A percentile compares a stretch with the other conserved stretches of the same genome.
phyloP scores from a whole-genome alignment of 305 asterid species.

The Fraxinus latifolia region DNA sequence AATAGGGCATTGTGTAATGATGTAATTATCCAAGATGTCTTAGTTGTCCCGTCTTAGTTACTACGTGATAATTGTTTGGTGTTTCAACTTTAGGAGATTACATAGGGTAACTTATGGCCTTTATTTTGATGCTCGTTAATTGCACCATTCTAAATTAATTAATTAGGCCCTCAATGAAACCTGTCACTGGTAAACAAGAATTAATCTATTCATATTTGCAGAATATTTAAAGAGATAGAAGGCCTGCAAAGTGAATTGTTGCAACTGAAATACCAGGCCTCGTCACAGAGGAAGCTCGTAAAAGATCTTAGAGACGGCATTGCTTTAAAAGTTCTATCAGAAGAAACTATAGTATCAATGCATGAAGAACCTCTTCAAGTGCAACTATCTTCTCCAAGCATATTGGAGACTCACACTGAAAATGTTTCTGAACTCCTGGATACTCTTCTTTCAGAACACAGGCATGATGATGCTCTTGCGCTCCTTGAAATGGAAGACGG shows the following conservation, averaged over 20 bases:
- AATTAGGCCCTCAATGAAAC: not conserved
- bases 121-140: not conserved
- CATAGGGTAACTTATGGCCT: not conserved
- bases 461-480: slow-evolving; percentile 57
- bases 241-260: slow-evolving; percentile 43
- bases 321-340: slow-evolving; percentile 32
- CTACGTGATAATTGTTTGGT: not conserved
- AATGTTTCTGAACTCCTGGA: slow-evolving; percentile 58
- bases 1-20: not conserved
- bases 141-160: not conserved
- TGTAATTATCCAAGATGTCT: not conserved
- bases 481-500: slow-evolving; percentile 57
- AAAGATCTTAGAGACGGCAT: slow-evolving; percentile 32
- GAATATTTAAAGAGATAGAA: slow-evolving; percentile 60
- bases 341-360: slow-evolving; percentile 35
- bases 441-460: slow-evolving; percentile 53
- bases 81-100: not conserved
- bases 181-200: not conserved
- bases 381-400: slow-evolving; percentile 34
- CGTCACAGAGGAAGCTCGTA: slow-evolving; percentile 45
- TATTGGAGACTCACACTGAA: slow-evolving; percentile 47
- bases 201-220: slow-evolving; percentile 28
- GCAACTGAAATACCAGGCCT: slow-evolving; percentile 51
- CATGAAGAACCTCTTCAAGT: slow-evolving; percentile 32
- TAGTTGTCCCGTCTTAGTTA: not conserved